Conservation (phyloP, 2,329 filamentous ascomycete genomes). For the Fusarium tuaranense region DNA sequence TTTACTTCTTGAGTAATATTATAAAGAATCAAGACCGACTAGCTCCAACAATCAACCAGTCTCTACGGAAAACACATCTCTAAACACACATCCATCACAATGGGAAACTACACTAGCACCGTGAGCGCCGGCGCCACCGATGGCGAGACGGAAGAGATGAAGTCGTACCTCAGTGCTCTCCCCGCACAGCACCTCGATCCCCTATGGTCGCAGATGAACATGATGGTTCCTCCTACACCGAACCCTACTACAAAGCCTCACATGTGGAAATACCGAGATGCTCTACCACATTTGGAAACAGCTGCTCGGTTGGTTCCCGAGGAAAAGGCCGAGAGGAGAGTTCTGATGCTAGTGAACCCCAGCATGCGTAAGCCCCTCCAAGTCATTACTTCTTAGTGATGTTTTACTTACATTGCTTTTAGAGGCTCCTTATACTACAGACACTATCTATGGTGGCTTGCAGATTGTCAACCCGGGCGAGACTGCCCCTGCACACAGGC, state of each 20-base stretch:
- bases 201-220: constrained; percentile 62
- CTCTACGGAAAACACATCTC: neutral
- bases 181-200: constrained; percentile 52
- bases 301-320: constrained; percentile 53
- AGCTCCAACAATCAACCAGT: neutral
- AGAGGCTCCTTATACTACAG: constrained; percentile 60
- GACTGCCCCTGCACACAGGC: constrained; percentile 65
- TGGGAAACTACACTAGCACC: constrained; percentile 27
- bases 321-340: constrained; percentile 55
- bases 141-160: constrained; percentile 42
- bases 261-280: constrained; percentile 53
- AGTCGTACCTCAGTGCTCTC: constrained; percentile 44
- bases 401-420: neutral
- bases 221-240: constrained; percentile 59
- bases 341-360: constrained; percentile 57
- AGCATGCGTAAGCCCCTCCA: constrained; percentile 57
- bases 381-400: fast-evolving
- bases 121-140: constrained; percentile 6
- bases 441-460: constrained; percentile 68
- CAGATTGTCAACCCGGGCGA: constrained; percentile 69
- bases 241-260: constrained; percentile 56
- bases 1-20: neutral
- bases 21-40: neutral
- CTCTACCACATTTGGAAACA: constrained; percentile 49
- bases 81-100: neutral